Percentiles rank a stretch among this genome's conserved stretches.
phyloP scores from a whole-genome alignment of 345 rosid genomes.

The Linum usitatissimum region DNA sequence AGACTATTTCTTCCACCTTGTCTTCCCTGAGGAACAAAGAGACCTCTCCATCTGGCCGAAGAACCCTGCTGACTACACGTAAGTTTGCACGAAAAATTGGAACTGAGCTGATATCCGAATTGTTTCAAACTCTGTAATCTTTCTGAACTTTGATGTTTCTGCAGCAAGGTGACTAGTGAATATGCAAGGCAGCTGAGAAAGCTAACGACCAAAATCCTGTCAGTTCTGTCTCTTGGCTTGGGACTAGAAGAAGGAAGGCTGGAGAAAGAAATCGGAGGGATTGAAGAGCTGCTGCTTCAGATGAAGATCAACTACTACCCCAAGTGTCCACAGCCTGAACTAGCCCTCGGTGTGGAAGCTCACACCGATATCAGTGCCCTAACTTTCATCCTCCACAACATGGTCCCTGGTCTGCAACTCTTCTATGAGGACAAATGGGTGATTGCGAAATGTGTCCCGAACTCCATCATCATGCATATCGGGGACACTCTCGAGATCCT shows the following conservation, averaged over 20 bases:
- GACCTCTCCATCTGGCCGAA: slow-evolving; percentile 83
- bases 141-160: neutral
- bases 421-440: slow-evolving; percentile 75
- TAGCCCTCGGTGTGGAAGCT: slow-evolving; percentile 95
- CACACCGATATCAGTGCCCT: slow-evolving; percentile 88
- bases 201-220: slow-evolving; percentile 51
- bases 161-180: slow-evolving; percentile 64
- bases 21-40: slow-evolving; percentile 66
- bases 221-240: slow-evolving; percentile 53
- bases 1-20: slow-evolving; percentile 86
- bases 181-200: slow-evolving; percentile 67
- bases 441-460: slow-evolving; percentile 83
- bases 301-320: slow-evolving; percentile 96
- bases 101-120: too few species aligned
- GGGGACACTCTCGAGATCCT: slow-evolving; percentile 91
- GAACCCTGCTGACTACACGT: slow-evolving; percentile 67
- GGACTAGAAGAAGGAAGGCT: slow-evolving; percentile 79
- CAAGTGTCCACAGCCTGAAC: slow-evolving; percentile 89
- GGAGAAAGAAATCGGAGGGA: slow-evolving; percentile 82
- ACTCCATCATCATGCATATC: slow-evolving; percentile 86
- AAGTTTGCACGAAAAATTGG: slow-evolving; percentile 15
- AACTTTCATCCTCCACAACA: slow-evolving; percentile 95
- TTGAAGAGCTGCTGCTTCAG: slow-evolving; percentile 74
- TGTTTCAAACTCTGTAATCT: too few species aligned
- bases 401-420: slow-evolving; percentile 92